phyloP scores from a whole-genome alignment of 176 grass and related monocot species.

The Microstegium vimineum region DNA sequence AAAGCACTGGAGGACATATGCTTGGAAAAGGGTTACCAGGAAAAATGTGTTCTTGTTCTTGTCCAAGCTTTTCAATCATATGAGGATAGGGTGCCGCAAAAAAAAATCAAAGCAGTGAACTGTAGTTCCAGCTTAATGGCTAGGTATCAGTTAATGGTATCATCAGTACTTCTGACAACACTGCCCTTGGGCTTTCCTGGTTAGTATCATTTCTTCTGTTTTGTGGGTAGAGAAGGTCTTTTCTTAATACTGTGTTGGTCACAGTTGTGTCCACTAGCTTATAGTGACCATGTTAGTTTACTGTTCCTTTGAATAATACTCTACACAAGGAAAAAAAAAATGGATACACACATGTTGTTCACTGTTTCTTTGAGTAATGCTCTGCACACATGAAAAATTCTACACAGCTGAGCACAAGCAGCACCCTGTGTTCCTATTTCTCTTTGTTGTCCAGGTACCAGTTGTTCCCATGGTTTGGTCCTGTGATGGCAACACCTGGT shows the following conservation, averaged over 20 bases:
- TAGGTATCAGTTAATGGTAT: slow-evolving; percentile 87
- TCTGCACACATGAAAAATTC: slow-evolving; percentile 35
- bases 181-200: slow-evolving; percentile 86
- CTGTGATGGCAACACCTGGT: slow-evolving; percentile 34
- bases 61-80: slow-evolving; percentile 61
- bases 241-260: not conserved
- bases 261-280: not conserved
- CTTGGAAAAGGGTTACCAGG: slow-evolving; percentile 75
- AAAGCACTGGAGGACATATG: slow-evolving; percentile 73
- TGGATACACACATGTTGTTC: not conserved
- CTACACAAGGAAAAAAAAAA: slow-evolving; percentile 11
- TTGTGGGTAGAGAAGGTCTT: not conserved
- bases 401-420: not conserved
- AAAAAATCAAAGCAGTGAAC: slow-evolving; percentile 32
- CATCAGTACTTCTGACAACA: slow-evolving; percentile 89
- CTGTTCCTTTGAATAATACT: slow-evolving; percentile 19
- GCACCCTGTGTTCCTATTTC: slow-evolving; percentile 24
- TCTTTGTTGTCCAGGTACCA: slow-evolving; percentile 41
- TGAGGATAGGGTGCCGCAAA: slow-evolving; percentile 40
- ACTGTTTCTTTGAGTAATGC: slow-evolving; percentile 15
- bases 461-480: slow-evolving; percentile 55
- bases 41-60: slow-evolving; percentile 75
- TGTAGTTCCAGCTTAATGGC: slow-evolving; percentile 63
- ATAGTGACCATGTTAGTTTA: not conserved
- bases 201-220: slow-evolving; percentile 27